Conservation (phyloP, 805 yeast species). For the Starmerella stigmatis region DNA sequence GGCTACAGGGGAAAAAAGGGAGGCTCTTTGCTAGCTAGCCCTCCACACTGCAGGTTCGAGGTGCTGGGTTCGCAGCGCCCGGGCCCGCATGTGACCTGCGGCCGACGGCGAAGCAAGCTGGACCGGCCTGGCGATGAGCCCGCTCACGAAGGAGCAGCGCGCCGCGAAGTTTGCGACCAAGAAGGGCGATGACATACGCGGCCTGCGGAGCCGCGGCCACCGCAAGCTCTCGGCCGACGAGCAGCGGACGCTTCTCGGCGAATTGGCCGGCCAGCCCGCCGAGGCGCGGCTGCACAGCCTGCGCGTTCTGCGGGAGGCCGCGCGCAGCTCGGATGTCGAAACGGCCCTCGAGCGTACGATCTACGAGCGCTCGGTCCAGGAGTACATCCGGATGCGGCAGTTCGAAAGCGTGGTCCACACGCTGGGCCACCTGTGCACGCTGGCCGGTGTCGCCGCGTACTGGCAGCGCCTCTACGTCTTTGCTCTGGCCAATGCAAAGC, state of each 20-base stretch:
- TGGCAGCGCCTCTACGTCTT: conserved; percentile 9
- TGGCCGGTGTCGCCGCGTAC: not conserved
- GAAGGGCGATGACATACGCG: not conserved
- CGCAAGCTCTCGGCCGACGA: conserved; percentile 7
- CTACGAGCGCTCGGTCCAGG: conserved; percentile 9
- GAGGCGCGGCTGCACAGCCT: conserved; percentile 4
- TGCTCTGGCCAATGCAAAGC: conserved; percentile 10
- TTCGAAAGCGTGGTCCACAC: conserved; percentile 9
- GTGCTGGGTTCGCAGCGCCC: not conserved
- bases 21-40: no score
- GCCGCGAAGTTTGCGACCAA: conserved; percentile 12
- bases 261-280: not conserved
- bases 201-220: conserved; percentile 16
- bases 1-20: no score
- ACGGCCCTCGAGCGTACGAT: conserved; percentile 5
- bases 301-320: conserved; percentile 16
- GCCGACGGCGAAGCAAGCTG: no score
- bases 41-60: not conserved
- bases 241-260: conserved; percentile 9
- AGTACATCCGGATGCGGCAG: conserved; percentile 5
- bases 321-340: conserved; percentile 1
- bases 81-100: not conserved
- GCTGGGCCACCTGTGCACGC: conserved; percentile 5
- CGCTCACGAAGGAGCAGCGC: conserved; percentile 14
- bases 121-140: not conserved